Base-by-base conservation (phyloP, 2,329 filamentous ascomycete species). In the Diplodia scrobiculata region DNA sequence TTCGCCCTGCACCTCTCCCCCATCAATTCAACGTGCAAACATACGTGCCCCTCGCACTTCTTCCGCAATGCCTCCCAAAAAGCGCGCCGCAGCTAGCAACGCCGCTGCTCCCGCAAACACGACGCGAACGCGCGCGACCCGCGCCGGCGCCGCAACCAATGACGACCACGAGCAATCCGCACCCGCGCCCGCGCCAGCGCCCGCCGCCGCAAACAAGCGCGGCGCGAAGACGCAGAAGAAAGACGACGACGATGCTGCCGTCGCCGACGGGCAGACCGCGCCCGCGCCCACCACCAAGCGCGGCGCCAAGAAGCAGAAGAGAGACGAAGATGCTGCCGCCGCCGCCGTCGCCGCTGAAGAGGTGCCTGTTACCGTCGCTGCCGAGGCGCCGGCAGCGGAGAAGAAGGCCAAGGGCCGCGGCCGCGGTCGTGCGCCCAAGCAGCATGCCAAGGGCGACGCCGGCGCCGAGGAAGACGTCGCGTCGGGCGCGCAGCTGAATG, bases 61-160 rank as follows among this genome's bases (percentile, higher is more conserved):
- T 36, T 10, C 41, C 32, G 32, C 55, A 25, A 68, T 68, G 67
- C 67, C 67, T 34, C 67, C 67, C 51, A 68, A 64, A 34, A 68
- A 68, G 55, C 59, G 51, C 34, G 58, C 67, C 50, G 36, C 55
- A 17, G 36, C 38, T 25, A 25, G 25, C 38, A 45, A 17, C 19
- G 27, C 66, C 2, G 58, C 63, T n/a, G 53, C 41, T 41, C 34
- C 36, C 10, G 29, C 63, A 7, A 36, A 47, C 52, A 36, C 63
- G 10, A 19, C 63, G 52, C 45, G 32, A 7, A 34, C 52, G 52
- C 63, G 63, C 29, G 13, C 63, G 19, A 54, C 51, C 27, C 63
- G 63, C 51, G 63, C n/a, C 36, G 62, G 17, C 25, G 27, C 45
- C 25, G n/a, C 45, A 17, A 36, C 17, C 63, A 13, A 17, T 34